Base-by-base conservation (phyloP, 2,329 filamentous ascomycete genomes). In the Dothistroma pini region DNA sequence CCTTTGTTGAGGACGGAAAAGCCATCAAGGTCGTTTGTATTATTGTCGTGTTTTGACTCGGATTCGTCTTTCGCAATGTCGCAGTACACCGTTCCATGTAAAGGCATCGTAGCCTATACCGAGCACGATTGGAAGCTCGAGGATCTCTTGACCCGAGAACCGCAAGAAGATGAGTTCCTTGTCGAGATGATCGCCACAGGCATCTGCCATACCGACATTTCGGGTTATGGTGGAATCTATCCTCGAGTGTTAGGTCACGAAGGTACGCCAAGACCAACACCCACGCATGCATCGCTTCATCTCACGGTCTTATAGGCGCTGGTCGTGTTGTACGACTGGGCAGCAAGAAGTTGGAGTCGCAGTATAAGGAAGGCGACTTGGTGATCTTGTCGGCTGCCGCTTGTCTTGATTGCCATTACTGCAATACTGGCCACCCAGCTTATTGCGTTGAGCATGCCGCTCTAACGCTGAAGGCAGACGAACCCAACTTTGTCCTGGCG, bases 131-230 rank as follows among this genome's bases (percentile, higher is more conserved):
- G 67, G 67, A 64, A 60, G 38, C 47, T 62, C 44, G 59, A 68
- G 19, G 57, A 62, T 10, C 60, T 69, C 47, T 56, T 69, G n/a
- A 66, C 64, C 7, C 62, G 67, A 14, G 65, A 65, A 19, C 67
- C 67, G 4, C 41, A 38, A 11, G 54, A 60, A 53, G 75, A 80
- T 47, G 81, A 84, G 66, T 71, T 82, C 0, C 72, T 83, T 0
- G 76, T 84, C 5, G 77, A 80, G 34, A 79, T 84, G 52, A 71
- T 82, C 6, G 80, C 81, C 0, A 79, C 79, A 0, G 82, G 82
- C 0, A 77, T 84, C 52, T 84, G 82, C 59, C 82, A 84, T 58
- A 81, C 81, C 0, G 82, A 84, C 59, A 62, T 67, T 41, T 58
- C 64, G 21, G 61, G 66, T 48, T 59, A 64, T 41, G 64, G 61